phyloP scores from a whole-genome alignment of 495 filamentous ascomycete genomes.

The Aspergillus affinis region DNA sequence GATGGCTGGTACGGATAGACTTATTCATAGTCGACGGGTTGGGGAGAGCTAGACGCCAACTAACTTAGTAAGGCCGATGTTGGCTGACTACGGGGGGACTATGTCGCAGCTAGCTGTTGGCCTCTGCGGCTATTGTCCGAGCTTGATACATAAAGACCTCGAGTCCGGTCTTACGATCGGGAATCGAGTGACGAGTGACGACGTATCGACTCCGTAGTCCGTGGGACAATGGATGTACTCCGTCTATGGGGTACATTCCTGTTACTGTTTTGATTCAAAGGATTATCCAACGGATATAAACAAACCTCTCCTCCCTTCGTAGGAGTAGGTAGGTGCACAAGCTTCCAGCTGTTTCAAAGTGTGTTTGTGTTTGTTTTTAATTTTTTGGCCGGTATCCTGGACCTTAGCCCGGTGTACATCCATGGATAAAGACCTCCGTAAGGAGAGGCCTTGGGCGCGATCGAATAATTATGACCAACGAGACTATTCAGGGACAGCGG shows the following conservation, averaged over 20 bases:
- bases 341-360: neutral
- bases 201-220: neutral
- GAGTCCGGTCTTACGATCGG: constrained; percentile 8
- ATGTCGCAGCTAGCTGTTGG: neutral
- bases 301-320: neutral
- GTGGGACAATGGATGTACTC: too few relatives aligned
- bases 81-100: constrained; percentile 6
- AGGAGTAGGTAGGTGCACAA: too few relatives aligned
- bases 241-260: neutral
- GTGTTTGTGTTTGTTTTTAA: too few relatives aligned
- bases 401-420: neutral
- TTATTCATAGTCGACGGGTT: neutral
- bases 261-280: neutral
- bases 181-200: neutral
- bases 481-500: constrained; percentile 20
- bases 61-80: neutral
- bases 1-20: constrained; percentile 16
- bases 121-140: constrained; percentile 15
- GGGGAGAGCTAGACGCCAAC: neutral
- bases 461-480: constrained; percentile 11
- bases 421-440: neutral
- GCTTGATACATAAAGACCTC: neutral
- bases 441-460: neutral
- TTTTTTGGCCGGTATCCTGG: neutral
- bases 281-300: constrained; percentile 3